Conservation (phyloP, 805 yeast species). For the Blastobotrys muscicola region DNA sequence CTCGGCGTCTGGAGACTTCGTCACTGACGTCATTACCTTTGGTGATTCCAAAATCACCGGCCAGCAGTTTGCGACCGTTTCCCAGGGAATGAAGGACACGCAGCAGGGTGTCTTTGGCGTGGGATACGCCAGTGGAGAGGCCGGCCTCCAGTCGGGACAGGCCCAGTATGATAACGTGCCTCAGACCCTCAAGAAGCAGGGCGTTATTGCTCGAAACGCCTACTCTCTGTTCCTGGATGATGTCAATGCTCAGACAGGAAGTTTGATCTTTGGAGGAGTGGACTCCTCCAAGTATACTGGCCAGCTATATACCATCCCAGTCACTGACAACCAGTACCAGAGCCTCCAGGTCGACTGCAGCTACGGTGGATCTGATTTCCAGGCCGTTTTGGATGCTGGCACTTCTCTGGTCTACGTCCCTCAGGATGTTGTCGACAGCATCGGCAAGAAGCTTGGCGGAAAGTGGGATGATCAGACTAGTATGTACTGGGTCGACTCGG, state of each 20-base stretch:
- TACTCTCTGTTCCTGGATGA: slow-evolving; percentile 40
- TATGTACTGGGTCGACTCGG: slow-evolving; percentile 14
- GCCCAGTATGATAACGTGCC: slow-evolving; percentile 55
- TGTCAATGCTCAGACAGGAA: slow-evolving; percentile 26
- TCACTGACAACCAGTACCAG: slow-evolving; percentile 21
- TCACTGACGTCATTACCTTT: slow-evolving; percentile 49
- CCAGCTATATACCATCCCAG: slow-evolving; percentile 27
- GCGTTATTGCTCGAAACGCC: slow-evolving; percentile 32
- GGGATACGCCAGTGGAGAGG: slow-evolving; percentile 27
- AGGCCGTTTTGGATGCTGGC: slow-evolving; percentile 49
- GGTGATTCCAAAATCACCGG: slow-evolving; percentile 39
- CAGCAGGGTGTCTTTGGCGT: slow-evolving; percentile 41
- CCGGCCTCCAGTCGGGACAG: slow-evolving; percentile 10
- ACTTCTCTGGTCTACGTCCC: slow-evolving; percentile 46
- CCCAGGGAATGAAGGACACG: slow-evolving; percentile 51
- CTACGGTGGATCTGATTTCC: slow-evolving; percentile 22
- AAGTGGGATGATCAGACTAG: slow-evolving; percentile 9
- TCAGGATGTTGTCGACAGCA: not conserved
- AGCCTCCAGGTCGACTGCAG: slow-evolving; percentile 14
- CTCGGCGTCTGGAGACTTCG: slow-evolving; percentile 37
- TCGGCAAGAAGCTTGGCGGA: slow-evolving; percentile 2
- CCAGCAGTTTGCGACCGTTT: slow-evolving; percentile 68
- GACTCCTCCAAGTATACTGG: slow-evolving; percentile 37
- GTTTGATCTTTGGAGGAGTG: slow-evolving; percentile 38
- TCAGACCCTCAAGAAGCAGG: slow-evolving; percentile 39